phyloP scores from a whole-genome alignment of 139 green algal species.

The Pedinophyceae sp. region DNA sequence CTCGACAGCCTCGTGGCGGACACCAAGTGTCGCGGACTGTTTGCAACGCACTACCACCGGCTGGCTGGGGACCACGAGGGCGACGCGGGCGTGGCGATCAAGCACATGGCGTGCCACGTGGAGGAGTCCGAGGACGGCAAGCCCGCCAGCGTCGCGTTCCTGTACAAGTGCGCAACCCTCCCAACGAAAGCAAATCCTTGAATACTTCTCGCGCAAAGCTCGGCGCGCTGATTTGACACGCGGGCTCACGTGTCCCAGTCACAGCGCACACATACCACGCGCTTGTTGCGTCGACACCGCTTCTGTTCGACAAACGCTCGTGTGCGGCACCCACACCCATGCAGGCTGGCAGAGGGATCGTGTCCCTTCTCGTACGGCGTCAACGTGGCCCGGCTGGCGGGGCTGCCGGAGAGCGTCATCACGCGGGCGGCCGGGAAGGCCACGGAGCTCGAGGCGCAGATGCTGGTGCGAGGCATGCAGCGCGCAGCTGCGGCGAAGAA shows the following conservation, averaged over 20 bases:
- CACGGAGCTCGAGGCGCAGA: conserved; percentile 6
- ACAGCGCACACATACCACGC: no score
- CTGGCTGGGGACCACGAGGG: conserved; percentile 44
- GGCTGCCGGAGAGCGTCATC: conserved; percentile 56
- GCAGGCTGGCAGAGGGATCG: conserved; percentile 27
- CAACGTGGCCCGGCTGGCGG: conserved; percentile 86
- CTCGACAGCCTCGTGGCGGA: conserved; percentile 54
- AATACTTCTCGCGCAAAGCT: no score
- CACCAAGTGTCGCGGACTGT: conserved; percentile 61
- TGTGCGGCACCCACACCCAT: no score
- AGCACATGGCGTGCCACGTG: conserved; percentile 78
- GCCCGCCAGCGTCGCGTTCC: conserved; percentile 65
- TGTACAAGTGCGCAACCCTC: conserved; percentile 92
- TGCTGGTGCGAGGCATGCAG: no score
- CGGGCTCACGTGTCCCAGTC: no score
- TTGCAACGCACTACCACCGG: conserved; percentile 96
- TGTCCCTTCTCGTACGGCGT: conserved; percentile 90
- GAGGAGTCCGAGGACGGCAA: conserved; percentile 5
- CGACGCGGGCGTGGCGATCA: conserved; percentile 41
- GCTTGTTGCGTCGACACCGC: no score
- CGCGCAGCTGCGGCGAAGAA: no score
- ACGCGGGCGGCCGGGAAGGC: conserved; percentile 14
- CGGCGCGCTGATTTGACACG: no score
- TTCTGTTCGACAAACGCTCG: no score
- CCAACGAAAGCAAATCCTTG: no score